These are phyloP conservation scores for Trypanosomatidae sp. DNA, from an alignment of 208 protist genomes.

Conservation along the genomic window DNA sequence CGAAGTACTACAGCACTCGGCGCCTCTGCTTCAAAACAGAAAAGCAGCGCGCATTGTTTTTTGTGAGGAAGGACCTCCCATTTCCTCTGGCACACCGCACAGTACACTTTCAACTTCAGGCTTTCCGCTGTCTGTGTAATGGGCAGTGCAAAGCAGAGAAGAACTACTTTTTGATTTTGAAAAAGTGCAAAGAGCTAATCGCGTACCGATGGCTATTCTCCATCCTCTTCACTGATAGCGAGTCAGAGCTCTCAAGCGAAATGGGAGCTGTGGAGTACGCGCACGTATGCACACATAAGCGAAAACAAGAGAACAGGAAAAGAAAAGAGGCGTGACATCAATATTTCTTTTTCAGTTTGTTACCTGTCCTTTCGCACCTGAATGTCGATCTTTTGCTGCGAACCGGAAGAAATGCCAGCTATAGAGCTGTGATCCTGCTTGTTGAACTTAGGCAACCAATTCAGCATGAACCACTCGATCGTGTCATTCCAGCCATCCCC, in stretches of 20 bases:
- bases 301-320: neutral
- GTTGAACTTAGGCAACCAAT: slow-evolving; percentile 90
- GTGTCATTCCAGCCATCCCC: slow-evolving; percentile 87
- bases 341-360: neutral
- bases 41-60: neutral
- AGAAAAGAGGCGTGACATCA: neutral
- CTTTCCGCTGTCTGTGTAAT: neutral
- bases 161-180: neutral
- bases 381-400: slow-evolving; percentile 92
- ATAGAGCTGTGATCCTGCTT: slow-evolving; percentile 60
- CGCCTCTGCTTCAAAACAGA: neutral
- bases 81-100: neutral
- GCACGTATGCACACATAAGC: slow-evolving; percentile 1
- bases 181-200: neutral
- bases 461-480: slow-evolving; percentile 88
- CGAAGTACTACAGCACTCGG: neutral
- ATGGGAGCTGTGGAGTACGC: neutral
- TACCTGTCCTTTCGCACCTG: slow-evolving; percentile 51
- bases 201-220: neutral
- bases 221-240: neutral
- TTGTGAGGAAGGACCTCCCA: neutral
- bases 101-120: neutral
- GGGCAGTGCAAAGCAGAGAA: neutral
- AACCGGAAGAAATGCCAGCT: slow-evolving; percentile 66
- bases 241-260: neutral